Evolutionary conservation across 306 rosid genomes (phyloP).

Genomic region (Vigna trinervia): DNA sequence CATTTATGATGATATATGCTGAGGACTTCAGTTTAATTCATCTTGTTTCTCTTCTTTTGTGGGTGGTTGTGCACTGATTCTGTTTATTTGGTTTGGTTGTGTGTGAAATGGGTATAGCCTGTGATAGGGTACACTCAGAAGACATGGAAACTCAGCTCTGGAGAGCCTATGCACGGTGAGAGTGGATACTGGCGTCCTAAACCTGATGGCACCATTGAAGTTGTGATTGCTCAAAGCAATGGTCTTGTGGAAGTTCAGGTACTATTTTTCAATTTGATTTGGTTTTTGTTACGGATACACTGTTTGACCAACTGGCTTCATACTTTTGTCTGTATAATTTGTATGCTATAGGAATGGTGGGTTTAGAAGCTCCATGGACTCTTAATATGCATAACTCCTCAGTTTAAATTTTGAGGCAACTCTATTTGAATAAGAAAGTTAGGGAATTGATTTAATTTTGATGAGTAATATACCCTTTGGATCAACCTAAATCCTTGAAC

Average conservation of each 20-base stretch:
- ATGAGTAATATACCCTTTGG: not conserved
- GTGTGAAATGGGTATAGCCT: slow-evolving; percentile 60
- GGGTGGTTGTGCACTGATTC: slow-evolving; percentile 28
- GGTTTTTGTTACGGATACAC: not conserved
- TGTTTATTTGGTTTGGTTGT: slow-evolving; percentile 16
- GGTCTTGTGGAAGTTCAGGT: slow-evolving; percentile 93
- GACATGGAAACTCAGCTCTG: slow-evolving; percentile 80
- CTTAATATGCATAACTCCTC: not conserved
- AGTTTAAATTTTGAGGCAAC: slow-evolving; percentile 23
- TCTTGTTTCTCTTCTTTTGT: not conserved
- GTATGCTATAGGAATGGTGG: slow-evolving; percentile 12
- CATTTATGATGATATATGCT: not conserved
- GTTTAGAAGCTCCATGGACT: not conserved
- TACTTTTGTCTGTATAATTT: slow-evolving; percentile 3
- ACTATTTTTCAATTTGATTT: slow-evolving; percentile 27
- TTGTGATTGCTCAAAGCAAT: slow-evolving; percentile 86
- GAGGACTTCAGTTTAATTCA: not conserved
- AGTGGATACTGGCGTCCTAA: slow-evolving; percentile 89
- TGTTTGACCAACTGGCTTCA: slow-evolving; percentile 24
- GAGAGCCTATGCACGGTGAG: slow-evolving; percentile 90
- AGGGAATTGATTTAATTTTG: not conserved
- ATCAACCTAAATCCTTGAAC: slow-evolving; percentile 3
- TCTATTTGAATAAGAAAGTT: slow-evolving; percentile 5
- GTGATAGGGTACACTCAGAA: slow-evolving; percentile 78
- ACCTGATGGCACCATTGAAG: slow-evolving; percentile 77